phyloP scores from a whole-genome alignment of 139 green algal genomes.

The Chlorella sorokiniana region DNA sequence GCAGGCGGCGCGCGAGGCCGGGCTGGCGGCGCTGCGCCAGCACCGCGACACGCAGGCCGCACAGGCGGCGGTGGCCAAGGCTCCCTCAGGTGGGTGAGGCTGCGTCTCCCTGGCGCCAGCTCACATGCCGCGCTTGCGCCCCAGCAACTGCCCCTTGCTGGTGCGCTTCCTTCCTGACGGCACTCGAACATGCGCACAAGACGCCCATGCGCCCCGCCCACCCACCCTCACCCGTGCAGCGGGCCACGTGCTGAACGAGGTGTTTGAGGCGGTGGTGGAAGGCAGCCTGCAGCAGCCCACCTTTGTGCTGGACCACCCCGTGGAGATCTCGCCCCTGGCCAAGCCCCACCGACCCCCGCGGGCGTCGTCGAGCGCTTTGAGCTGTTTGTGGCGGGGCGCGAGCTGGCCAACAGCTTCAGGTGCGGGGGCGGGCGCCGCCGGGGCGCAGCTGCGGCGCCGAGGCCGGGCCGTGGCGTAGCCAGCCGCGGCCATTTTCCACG shows the following conservation, averaged over 20 bases:
- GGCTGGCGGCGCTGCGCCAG: conserved; percentile 41
- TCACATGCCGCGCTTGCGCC: neutral
- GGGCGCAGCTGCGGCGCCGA: too few species aligned
- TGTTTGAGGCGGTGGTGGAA: conserved; percentile 95
- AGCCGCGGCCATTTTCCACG: too few species aligned
- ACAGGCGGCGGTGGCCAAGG: conserved; percentile 41
- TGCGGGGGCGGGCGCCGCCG: neutral
- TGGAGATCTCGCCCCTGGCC: conserved; percentile 94
- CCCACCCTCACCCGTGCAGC: conserved; percentile 29
- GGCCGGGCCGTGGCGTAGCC: too few species aligned
- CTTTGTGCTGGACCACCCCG: conserved; percentile 95
- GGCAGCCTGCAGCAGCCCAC: conserved; percentile 88
- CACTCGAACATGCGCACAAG: neutral
- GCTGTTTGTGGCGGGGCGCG: conserved; percentile 93
- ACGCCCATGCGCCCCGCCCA: neutral
- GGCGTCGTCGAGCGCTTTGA: conserved; percentile 96
- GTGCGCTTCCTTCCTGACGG: neutral
- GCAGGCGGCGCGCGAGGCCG: conserved; percentile 50
- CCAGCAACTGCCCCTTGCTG: neutral
- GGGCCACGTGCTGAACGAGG: conserved; percentile 86
- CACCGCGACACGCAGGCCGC: conserved; percentile 21
- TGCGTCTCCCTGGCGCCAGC: neutral
- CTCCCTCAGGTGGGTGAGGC: conserved; percentile 1
- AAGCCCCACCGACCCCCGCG: conserved; percentile 86
- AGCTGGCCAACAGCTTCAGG: conserved; percentile 95